Base-by-base conservation (phyloP, 495 filamentous ascomycete genomes). In the Sabuloglossum arenarium region DNA sequence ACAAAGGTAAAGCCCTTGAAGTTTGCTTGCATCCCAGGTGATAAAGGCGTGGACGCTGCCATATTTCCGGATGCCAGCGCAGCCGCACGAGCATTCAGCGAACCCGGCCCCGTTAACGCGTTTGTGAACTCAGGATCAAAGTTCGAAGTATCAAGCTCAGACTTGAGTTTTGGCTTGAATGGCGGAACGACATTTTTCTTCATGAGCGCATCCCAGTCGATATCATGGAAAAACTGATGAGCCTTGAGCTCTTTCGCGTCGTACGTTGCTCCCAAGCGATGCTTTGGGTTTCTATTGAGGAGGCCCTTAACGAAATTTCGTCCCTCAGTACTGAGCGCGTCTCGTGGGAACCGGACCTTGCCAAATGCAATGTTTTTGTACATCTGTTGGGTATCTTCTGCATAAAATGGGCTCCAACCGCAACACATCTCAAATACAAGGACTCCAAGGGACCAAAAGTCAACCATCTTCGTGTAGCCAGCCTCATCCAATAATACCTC, bases 351-450 rank as follows among this genome's bases (percentile, higher is more conserved):
- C 58, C 90, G 77, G 32, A 98, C 91, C 63, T 98, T 98, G 62
- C 91, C 91, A 65, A 97, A 97, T 0, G 90, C 93, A 58, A 98
- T 98, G 71, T 98, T 98, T 73, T 97, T 98, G 70, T 98, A 98
- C 91, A 98, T 98, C 66, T 98, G 91, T 68, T 98, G 91, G 1
- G 90, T 97, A 61, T 98, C 93, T 59, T 98, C 91, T 56, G 91
- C 93, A 64, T 97, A 98, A 70, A 98, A 98, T 0, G 91, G 91
- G 62, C 87, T 94, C 91, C 91, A 98, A 1, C 91, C 91, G 64
- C 91, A 98, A 68, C 90, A 96, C 91, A 98, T 98, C 68, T 98
- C 91, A 66, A 98, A 98, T 10, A 98, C 91, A 24, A 98, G 77
- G 14, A 98, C 91, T 49, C 91, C 91, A 42, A 98, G 75, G 6